These are phyloP conservation scores for Vigna angularis DNA, from an alignment of 306 rosid genomes.

Conservation along the genomic window DNA sequence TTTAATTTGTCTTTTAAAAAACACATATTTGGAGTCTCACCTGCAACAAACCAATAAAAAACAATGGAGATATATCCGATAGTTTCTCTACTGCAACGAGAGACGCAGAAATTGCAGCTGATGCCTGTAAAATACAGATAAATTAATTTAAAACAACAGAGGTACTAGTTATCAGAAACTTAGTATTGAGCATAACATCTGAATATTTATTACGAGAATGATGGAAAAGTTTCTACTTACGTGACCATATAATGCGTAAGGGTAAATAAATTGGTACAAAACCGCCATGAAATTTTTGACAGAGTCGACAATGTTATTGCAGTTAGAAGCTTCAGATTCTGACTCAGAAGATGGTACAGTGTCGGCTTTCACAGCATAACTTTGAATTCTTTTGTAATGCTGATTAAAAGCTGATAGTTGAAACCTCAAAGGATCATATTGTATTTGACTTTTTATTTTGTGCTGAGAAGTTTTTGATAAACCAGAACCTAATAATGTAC, in stretches of 20 bases:
- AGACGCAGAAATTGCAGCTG: neutral
- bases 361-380: slow-evolving; percentile 40
- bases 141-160: neutral
- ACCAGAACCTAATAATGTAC: neutral
- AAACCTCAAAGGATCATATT: neutral
- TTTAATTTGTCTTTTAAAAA: neutral
- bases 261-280: slow-evolving; percentile 68
- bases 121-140: neutral
- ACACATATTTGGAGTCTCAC: slow-evolving; percentile 42
- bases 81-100: slow-evolving; percentile 68
- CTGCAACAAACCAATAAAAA: slow-evolving; percentile 41
- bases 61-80: slow-evolving; percentile 69
- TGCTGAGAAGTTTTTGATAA: neutral
- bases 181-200: neutral
- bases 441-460: neutral
- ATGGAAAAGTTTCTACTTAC: slow-evolving; percentile 47
- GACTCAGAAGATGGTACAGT: slow-evolving; percentile 59
- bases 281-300: neutral
- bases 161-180: neutral
- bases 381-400: neutral
- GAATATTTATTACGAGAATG: neutral
- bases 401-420: neutral
- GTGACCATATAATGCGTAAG: slow-evolving; percentile 70
- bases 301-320: slow-evolving; percentile 41
- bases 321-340: slow-evolving; percentile 50